A percentile compares a stretch with the other conserved stretches of the same genome.
Evolutionary conservation across 225 moss, liverwort and hornwort species (phyloP).

Genomic region (Bryoerythrophyllum caledonicum): DNA sequence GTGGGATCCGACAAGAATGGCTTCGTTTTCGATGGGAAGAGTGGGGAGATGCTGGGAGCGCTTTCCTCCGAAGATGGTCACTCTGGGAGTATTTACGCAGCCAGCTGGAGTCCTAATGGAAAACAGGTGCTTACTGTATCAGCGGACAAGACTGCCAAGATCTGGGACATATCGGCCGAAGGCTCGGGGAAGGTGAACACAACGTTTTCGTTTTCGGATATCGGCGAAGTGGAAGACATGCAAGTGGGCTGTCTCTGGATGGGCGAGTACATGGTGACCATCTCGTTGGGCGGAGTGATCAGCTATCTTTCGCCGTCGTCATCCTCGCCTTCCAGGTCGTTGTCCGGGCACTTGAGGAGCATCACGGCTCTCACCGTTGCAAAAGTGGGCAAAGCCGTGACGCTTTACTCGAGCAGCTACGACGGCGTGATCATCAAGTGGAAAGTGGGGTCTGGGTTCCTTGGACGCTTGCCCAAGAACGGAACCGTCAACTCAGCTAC

Average conservation of each 20-base stretch:
- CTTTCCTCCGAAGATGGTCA: conserved; percentile 71
- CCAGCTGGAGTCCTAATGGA: conserved; percentile 89
- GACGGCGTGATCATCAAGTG: conserved; percentile 82
- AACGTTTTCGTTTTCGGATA: conserved; percentile 59
- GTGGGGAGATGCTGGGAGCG: conserved; percentile 79
- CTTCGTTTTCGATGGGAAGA: conserved; percentile 68
- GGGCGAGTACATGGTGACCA: conserved; percentile 69
- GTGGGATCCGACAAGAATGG: conserved; percentile 95
- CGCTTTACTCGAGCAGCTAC: conserved; percentile 84
- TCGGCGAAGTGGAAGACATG: conserved; percentile 86
- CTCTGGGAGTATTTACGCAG: conserved; percentile 91
- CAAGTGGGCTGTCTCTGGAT: conserved; percentile 99
- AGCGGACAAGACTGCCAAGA: conserved; percentile 92
- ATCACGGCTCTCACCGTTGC: conserved; percentile 76
- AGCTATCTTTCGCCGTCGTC: conserved; percentile 64
- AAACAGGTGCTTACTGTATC: conserved; percentile 96
- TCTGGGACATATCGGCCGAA: conserved; percentile 79
- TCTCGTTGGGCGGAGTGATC: conserved; percentile 84
- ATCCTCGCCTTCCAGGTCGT: conserved; percentile 38
- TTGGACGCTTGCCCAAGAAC: conserved; percentile 68
- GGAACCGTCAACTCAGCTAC: conserved; percentile 55
- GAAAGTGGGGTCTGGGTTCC: conserved; percentile 71
- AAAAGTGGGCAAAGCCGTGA: conserved; percentile 39
- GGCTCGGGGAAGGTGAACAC: conserved; percentile 62
- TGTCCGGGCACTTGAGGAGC: conserved; percentile 94